A percentile compares a stretch with the other conserved stretches of the same genome.
phyloP scores from a whole-genome alignment of 1,139 yeast genomes.

The Debaryomyces nepalensis region DNA sequence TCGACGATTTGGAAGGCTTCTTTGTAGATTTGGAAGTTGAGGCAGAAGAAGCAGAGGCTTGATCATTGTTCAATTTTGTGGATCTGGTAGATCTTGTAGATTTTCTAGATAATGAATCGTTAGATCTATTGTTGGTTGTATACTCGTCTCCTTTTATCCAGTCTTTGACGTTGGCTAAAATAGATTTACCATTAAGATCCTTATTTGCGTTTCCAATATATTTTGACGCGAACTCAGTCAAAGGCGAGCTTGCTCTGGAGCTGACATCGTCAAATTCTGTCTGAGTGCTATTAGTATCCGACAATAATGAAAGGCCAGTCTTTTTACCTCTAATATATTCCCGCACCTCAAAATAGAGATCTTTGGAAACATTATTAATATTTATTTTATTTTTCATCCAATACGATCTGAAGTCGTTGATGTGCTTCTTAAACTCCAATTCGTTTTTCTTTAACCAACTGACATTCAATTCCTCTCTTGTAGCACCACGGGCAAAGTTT shows the following conservation, averaged over 20 bases:
- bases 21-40: constrained; percentile 16
- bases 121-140: constrained; percentile 15
- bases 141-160: constrained; percentile 58
- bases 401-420: constrained; percentile 81
- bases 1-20: constrained; percentile 12
- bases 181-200: constrained; percentile 49
- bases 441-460: constrained; percentile 98
- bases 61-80: constrained; percentile 9
- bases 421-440: constrained; percentile 88
- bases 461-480: constrained; percentile 92
- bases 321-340: constrained; percentile 66
- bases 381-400: constrained; percentile 76
- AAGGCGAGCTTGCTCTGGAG: constrained; percentile 50
- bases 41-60: constrained; percentile 6
- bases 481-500: constrained; percentile 96
- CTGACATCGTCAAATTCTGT: constrained; percentile 39
- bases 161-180: constrained; percentile 66
- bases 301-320: constrained; percentile 41
- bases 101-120: constrained; percentile 6
- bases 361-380: constrained; percentile 76
- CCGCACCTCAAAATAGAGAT: constrained; percentile 80
- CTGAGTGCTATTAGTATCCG: constrained; percentile 27
- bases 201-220: constrained; percentile 60
- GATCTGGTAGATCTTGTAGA: constrained; percentile 13
- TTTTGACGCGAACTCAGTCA: constrained; percentile 64